Evolutionary conservation across 257 asterid species (phyloP).

Genomic region (Perilla frutescens): DNA sequence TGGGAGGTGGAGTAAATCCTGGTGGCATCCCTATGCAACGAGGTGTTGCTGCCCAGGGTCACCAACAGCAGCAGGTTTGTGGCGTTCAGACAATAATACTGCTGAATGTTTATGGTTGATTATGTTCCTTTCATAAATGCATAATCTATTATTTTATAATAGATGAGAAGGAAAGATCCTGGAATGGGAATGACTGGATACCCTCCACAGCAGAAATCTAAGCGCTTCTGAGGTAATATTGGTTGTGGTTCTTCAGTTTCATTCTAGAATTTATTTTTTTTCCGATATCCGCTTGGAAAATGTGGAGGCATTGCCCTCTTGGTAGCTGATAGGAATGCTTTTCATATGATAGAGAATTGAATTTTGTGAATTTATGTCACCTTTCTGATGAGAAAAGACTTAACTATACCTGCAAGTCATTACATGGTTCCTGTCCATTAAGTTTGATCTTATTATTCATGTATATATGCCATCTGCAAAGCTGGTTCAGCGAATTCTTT

Average conservation of each 20-base stretch:
- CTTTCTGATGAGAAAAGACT: not conserved
- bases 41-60: constrained; percentile 83
- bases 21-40: constrained; percentile 88
- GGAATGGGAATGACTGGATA: constrained; percentile 85
- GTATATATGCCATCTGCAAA: not conserved
- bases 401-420: too few relatives aligned
- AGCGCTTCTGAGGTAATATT: constrained; percentile 78
- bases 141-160: constrained; percentile 30
- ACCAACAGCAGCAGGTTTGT: constrained; percentile 91
- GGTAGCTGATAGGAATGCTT: constrained; percentile 9
- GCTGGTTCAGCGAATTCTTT: not conserved
- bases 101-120: constrained; percentile 21
- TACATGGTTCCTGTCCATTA: too few relatives aligned
- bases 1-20: constrained; percentile 79
- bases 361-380: not conserved
- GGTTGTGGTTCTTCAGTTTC: constrained; percentile 19
- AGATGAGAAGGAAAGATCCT: constrained; percentile 95
- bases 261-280: not conserved
- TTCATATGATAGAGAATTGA: not conserved
- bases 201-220: constrained; percentile 95
- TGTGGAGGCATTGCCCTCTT: constrained; percentile 11
- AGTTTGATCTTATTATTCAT: too few relatives aligned
- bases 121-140: constrained; percentile 29
- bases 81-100: constrained; percentile 15
- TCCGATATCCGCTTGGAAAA: constrained; percentile 5